Percentiles rank a stretch among this genome's conserved stretches.
Evolutionary conservation across 202 grass and related monocot genomes (phyloP).

Genomic region (Zoysia matrella): DNA sequence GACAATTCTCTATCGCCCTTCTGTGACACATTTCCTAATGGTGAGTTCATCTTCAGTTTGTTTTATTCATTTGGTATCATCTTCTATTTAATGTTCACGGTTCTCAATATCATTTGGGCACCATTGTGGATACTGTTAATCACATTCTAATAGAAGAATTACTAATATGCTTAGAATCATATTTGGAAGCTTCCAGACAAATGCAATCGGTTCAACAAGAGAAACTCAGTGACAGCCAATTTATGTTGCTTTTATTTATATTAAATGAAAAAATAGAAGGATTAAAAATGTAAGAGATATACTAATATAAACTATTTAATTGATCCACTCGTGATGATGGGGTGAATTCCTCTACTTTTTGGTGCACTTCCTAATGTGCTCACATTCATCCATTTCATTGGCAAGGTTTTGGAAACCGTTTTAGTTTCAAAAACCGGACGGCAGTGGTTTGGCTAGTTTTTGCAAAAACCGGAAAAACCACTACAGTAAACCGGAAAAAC

Average conservation of each 20-base stretch:
- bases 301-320: constrained; percentile 15
- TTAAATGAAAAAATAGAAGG: background rate
- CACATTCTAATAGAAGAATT: background rate
- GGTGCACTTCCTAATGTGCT: background rate
- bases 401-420: too few relatives aligned
- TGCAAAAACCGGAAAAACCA: too few relatives aligned
- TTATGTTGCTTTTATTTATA: constrained; percentile 28
- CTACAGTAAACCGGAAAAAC: too few relatives aligned
- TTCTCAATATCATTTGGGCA: background rate
- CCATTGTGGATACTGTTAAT: background rate
- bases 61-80: background rate
- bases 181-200: constrained; percentile 24
- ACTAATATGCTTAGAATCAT: background rate
- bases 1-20: constrained; percentile 76
- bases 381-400: background rate
- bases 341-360: constrained; percentile 7
- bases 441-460: too few relatives aligned
- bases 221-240: background rate
- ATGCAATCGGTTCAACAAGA: background rate
- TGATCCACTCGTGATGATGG: constrained; percentile 25
- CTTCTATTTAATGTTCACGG: constrained; percentile 4
- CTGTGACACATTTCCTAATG: constrained; percentile 75
- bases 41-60: constrained; percentile 43
- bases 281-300: constrained; percentile 16
- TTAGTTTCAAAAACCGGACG: too few relatives aligned